Evolutionary conservation across 225 moss, liverwort and hornwort genomes (phyloP), one percentile per base, ranked within the genome.

Genomic region (Climacium dendroides): DNA sequence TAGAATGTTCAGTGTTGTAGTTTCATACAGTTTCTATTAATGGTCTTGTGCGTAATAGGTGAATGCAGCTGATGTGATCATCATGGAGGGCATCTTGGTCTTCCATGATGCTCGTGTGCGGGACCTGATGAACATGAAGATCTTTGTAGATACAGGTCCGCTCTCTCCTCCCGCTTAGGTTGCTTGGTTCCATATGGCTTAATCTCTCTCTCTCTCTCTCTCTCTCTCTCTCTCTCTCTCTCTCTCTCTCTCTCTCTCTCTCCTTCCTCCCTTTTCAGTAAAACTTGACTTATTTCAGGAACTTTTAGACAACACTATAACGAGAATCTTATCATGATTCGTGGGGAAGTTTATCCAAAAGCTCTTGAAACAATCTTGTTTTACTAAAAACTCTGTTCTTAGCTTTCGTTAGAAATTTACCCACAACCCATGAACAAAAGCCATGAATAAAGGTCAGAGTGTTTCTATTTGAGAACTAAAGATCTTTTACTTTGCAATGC

Each of bases 91-190:
- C 87, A 98, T 98, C 85, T 89, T 98, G 79, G 95, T 98, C 70
- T 98, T 96, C 83, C 96, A 98, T 83, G 98, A 98, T 91, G 91
- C 94, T 19, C 90, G 95, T 78, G 96, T 98, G 86, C 94, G 98
- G 82, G 94, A 93, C 30, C 85, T 96, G 87, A 96, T 98, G 96
- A 96, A 98, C 87, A 96, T 98, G 98, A 98, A 98, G 92, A 95
- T 98, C 83, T 96, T 98, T 89, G 96, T 98, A 39, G 98, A 98
- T 91, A 98, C 98, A 90, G 93, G 92, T 91, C 80, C 74, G 91
- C 82, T 63, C 80, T 66, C 53, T 78, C 54, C 61, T 87, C 60
- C 55, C 25, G 78, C 67, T 85, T 82, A 13, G 45, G 65, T 73
- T 74, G 39, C n/a, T 79, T 83, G n/a, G 45, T 52, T 60, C 70